Evolutionary conservation across 306 rosid genomes (phyloP), one percentile per base, ranked within the genome.

Genomic region (Cicer bijugum): DNA sequence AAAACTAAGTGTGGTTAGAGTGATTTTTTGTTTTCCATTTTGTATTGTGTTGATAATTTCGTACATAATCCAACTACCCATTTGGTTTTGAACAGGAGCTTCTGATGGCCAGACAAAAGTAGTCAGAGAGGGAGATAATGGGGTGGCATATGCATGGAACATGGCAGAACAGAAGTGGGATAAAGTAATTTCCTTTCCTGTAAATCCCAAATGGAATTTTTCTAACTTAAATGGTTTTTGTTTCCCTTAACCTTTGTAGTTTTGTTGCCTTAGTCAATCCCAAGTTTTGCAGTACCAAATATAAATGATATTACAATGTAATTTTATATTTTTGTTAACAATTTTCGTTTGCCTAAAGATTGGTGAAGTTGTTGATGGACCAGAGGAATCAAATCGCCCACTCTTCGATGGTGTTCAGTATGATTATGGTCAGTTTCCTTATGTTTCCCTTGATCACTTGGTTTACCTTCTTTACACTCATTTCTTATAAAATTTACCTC

Each of bases 311-410:
- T 55, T 47, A 43, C 40, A 9, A 42, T 28, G 20, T 60, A 47
- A 11, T 72, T 59, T 12, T 38, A n/a, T 65, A 28, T 53, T 59
- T 56, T 46, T 38, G 10, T 65, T 47, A 45, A 55, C 65, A 37
- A 43, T 67, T 62, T 50, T 37, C 33, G 35, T 61, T 78, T 55
- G 58, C 57, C 28, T 53, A 3, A 64, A 94, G 98, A 91, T 94
- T 82, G 98, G 98, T 63, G 98, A 94, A 86, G 98, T 94, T 86
- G 97, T 94, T 80, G 98, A 94, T 82, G 98, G 95, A 76, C 97
- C 98, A 12, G 97, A 93, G 58, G 92, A 82, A 39, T 45, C 85
- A 72, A 85, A 57, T 85, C 93, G 85, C 56, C 87, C 94, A 62
- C 57, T 75, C 71, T 81, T 82, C 58, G 92, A 89, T 75, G 98